Evolutionary conservation across 1,284 basidiomycete species (phyloP), one percentile per base, ranked within the genome.

Genomic region (Pseudozyma flocculosa): DNA sequence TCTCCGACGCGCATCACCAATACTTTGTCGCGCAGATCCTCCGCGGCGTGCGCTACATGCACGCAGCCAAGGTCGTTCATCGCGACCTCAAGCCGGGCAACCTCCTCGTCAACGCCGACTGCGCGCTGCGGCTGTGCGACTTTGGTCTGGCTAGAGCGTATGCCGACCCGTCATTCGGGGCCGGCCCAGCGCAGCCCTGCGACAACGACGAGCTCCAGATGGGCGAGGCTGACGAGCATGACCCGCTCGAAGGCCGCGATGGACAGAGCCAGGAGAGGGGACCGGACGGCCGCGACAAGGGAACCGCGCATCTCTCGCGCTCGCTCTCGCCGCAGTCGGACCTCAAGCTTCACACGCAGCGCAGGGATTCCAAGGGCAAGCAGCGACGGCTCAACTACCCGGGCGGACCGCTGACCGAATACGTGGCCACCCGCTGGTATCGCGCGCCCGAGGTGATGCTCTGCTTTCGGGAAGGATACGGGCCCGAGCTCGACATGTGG

Each of bases 71-170:
- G 40, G 61, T 78, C 49, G 55, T 78, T 42, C 75, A 78, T 45
- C 65, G 75, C 17, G 75, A 78, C 50, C 54, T 78, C 42, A 78
- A 78, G 61, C 75, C 75, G 1, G 73, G 75, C 48, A 78, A 78
- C 38, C 54, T 78, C 14, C 64, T 78, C 18, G 75, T 78, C 47
- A 78, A 78, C 19, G 71, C 70, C 13, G 73, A 78, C 50, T 78
- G 75, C 48, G 60, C 64, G 1, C 67, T 78, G 10, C 58, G 66
- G 36, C 51, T 78, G 41, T 78, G 75, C 54, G 75, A 78, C 51
- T 69, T 76, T 46, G 75, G 75, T 19, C 60, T 78, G 30, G 74
- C 75, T 4, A 59, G 75, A 2, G 72, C 72, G 15, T 75, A 57
- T 18, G 63, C 63, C 22, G 49, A 66, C 34, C 36, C 53, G 22